Percentiles rank a stretch among this genome's conserved stretches.
phyloP scores from a whole-genome alignment of 345 rosid genomes.

The Eucalyptus shirleyi region DNA sequence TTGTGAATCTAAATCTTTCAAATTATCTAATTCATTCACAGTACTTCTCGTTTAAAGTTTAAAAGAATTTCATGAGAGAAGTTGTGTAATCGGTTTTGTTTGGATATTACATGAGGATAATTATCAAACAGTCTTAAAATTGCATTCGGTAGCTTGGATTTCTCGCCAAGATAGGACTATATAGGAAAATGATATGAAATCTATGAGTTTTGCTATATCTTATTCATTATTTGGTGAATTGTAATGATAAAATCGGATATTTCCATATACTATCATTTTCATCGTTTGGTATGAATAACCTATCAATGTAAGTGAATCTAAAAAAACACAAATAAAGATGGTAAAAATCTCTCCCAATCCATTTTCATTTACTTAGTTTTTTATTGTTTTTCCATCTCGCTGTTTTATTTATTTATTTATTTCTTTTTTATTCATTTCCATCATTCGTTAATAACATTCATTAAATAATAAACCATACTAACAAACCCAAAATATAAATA shows the following conservation, averaged over 20 bases:
- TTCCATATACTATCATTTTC: accelerated
- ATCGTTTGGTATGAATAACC: neutral
- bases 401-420: too few species aligned
- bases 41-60: neutral
- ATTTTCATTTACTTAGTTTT: neutral
- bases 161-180: too few species aligned
- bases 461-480: neutral
- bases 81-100: neutral
- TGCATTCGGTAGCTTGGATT: too few species aligned
- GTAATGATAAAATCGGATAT: neutral
- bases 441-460: neutral
- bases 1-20: neutral
- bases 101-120: too few species aligned
- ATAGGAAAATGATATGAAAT: too few species aligned
- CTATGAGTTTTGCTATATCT: accelerated
- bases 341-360: accelerated
- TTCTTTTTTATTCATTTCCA: neutral
- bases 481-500: neutral
- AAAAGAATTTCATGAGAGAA: neutral
- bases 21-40: neutral
- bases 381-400: accelerated
- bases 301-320: neutral
- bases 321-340: too few species aligned
- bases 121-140: too few species aligned
- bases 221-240: accelerated